phyloP scores from a whole-genome alignment of 306 rosid genomes.

The Arachis hypogaea region DNA sequence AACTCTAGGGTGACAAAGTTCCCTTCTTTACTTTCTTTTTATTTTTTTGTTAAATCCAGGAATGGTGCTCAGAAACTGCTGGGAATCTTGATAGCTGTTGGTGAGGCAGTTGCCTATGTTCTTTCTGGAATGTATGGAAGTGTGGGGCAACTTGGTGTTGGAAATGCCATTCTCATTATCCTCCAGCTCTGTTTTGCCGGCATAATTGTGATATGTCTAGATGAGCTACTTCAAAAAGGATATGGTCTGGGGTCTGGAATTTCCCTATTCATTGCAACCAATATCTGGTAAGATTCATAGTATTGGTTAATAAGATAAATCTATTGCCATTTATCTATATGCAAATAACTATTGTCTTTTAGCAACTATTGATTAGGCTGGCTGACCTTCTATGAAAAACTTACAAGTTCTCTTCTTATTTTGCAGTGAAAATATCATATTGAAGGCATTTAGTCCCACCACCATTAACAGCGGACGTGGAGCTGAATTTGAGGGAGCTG shows the following conservation, averaged over 20 bases:
- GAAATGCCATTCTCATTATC: slow-evolving; percentile 90
- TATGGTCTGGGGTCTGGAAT: slow-evolving; percentile 98
- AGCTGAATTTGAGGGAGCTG: slow-evolving; percentile 96
- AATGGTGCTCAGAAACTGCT: slow-evolving; percentile 91
- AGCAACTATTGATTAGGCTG: not conserved
- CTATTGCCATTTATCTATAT: not conserved
- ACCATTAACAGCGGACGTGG: slow-evolving; percentile 96
- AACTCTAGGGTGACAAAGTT: not conserved
- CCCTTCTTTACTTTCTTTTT: slow-evolving; percentile 2
- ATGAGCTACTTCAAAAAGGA: slow-evolving; percentile 98
- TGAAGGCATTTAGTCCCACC: slow-evolving; percentile 98
- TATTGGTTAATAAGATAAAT: not conserved
- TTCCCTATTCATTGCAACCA: slow-evolving; percentile 95
- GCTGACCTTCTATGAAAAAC: slow-evolving; percentile 14
- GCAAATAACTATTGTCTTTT: not conserved
- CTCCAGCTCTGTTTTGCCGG: slow-evolving; percentile 94
- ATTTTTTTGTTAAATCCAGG: slow-evolving; percentile 36
- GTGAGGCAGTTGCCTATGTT: slow-evolving; percentile 98
- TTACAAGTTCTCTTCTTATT: slow-evolving; percentile 19
- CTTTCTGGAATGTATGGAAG: slow-evolving; percentile 98
- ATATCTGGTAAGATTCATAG: slow-evolving; percentile 71
- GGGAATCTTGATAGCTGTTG: slow-evolving; percentile 91
- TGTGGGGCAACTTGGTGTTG: slow-evolving; percentile 97
- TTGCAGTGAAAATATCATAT: slow-evolving; percentile 83
- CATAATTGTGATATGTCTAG: slow-evolving; percentile 91